Evolutionary conservation across 768 basidiomycete species (phyloP), one percentile per base, ranked within the genome.

Genomic region (Xanthoconium stramineum): DNA sequence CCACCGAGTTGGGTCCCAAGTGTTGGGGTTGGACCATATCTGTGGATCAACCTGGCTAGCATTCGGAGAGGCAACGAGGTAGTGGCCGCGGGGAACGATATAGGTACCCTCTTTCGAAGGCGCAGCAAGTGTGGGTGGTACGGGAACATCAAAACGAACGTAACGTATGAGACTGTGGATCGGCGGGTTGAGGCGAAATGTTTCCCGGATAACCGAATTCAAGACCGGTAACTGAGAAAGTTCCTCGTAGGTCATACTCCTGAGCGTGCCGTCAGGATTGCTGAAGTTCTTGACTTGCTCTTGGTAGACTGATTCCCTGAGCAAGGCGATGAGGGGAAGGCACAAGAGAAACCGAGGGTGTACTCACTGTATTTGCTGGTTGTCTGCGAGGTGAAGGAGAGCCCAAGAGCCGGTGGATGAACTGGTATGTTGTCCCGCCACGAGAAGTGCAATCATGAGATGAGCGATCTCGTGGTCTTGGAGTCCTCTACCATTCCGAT

Each of bases 341-440:
- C 10, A 30, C n/a, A 3, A 30, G 15, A 15, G 4, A 20, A 40
- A 13, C 32, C 19, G 8, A 9, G 46, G 38, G 4, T 20, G 6
- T 12, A 87, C 65, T 68, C 24, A 94, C 91, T 83, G 84, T 58
- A 95, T 65, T 28, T 89, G 84, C 1, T 81, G 82, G 47, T 86
- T 81, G 60, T 83, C 76, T 30, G 94, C 96, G 32, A 98, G 71
- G 66, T 97, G 93, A 42, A 98, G 82, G 38, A 98, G 78, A 15
- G 86, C 70, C 97, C 97, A 99, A 11, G 94, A 88, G 33, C 86
- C 86, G 19, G 92, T 88, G 2, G 97, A 87, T 14, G 97, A 97
- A 64, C 90, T 92, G 0, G 97, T 99, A 74, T 99, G 97, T 75
- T 99, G 97, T 38, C 97, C 97, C 43, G 97, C 97, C 97, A 99